A percentile compares a stretch with the other conserved stretches of the same genome.
phyloP scores from a whole-genome alignment of 768 basidiomycete species.

The Naganishia onofrii region DNA sequence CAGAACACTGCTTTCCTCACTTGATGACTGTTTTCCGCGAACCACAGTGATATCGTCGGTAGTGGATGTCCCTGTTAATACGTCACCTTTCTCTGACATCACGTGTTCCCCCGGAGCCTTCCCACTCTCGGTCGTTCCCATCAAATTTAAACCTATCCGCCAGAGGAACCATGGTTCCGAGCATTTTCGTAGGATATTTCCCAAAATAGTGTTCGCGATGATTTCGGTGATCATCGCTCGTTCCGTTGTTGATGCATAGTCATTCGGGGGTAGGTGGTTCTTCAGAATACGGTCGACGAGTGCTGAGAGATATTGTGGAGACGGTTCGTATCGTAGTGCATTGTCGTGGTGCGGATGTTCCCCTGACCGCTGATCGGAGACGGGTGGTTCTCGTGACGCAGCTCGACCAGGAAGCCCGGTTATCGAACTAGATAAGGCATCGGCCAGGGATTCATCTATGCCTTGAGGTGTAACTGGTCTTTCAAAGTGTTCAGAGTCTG shows the following conservation, averaged over 20 bases:
- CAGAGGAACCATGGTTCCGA: constrained; percentile 90
- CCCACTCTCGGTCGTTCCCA: constrained; percentile 54
- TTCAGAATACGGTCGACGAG: constrained; percentile 70
- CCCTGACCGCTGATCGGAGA: not conserved
- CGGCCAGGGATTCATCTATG: constrained; percentile 12
- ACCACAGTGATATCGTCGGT: not conserved
- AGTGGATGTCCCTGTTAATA: too few species aligned
- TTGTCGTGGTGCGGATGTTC: not conserved
- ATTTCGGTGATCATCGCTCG: constrained; percentile 81
- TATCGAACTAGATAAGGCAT: constrained; percentile 21
- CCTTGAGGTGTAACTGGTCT: constrained; percentile 18
- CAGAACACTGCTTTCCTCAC: too few species aligned
- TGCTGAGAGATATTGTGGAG: constrained; percentile 40
- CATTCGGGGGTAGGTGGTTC: constrained; percentile 69
- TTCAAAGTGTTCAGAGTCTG: not conserved
- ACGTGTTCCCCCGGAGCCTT: not conserved
- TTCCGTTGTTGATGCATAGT: constrained; percentile 74
- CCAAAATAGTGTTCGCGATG: constrained; percentile 70
- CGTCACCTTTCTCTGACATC: not conserved
- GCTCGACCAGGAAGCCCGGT: not conserved
- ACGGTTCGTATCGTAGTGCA: constrained; percentile 23
- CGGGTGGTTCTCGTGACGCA: not conserved
- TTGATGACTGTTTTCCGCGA: not conserved
- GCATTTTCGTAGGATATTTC: constrained; percentile 60
- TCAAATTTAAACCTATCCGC: constrained; percentile 63